phyloP scores from a whole-genome alignment of 2,329 filamentous ascomycete species.

The Colletotrichum siamense region DNA sequence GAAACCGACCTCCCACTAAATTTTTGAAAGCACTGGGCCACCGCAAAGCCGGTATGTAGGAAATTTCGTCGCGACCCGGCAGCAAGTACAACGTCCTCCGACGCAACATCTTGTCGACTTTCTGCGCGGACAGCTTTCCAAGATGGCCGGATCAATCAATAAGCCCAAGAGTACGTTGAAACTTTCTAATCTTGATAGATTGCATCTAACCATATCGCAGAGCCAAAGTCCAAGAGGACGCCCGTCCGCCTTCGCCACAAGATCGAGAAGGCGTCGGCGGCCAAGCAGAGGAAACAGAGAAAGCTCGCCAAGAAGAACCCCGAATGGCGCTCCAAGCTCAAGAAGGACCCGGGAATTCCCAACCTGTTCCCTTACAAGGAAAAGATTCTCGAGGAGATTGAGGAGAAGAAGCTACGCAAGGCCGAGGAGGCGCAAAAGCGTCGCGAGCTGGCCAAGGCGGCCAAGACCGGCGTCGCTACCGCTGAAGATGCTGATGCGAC shows the following conservation, averaged over 20 bases:
- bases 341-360: slow-evolving; percentile 97
- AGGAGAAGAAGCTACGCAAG: slow-evolving; percentile 83
- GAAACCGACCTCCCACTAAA: slow-evolving; percentile 24
- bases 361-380: slow-evolving; percentile 99
- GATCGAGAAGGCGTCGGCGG: slow-evolving; percentile 89
- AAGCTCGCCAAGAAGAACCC: slow-evolving; percentile 96
- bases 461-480: slow-evolving; percentile 52
- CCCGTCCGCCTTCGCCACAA: slow-evolving; percentile 91
- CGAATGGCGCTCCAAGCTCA: slow-evolving; percentile 92
- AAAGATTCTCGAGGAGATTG: slow-evolving; percentile 91
- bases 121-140: slow-evolving; percentile 8
- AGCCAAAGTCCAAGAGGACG: slow-evolving; percentile 93
- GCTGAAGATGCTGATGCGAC: slow-evolving; percentile 46
- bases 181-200: neutral
- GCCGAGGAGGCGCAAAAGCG: slow-evolving; percentile 77
- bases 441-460: slow-evolving; percentile 75
- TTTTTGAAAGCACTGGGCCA: slow-evolving; percentile 21
- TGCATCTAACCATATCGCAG: slow-evolving; percentile 48
- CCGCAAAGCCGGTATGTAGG: neutral
- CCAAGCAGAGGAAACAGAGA: slow-evolving; percentile 88
- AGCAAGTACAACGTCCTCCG: neutral
- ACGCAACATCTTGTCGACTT: neutral
- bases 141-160: slow-evolving; percentile 60
- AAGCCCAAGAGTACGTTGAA: slow-evolving; percentile 56
- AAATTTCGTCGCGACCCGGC: slow-evolving; percentile 16